phyloP scores from a whole-genome alignment of 257 asterid species.

The Penstemon eatonii region DNA sequence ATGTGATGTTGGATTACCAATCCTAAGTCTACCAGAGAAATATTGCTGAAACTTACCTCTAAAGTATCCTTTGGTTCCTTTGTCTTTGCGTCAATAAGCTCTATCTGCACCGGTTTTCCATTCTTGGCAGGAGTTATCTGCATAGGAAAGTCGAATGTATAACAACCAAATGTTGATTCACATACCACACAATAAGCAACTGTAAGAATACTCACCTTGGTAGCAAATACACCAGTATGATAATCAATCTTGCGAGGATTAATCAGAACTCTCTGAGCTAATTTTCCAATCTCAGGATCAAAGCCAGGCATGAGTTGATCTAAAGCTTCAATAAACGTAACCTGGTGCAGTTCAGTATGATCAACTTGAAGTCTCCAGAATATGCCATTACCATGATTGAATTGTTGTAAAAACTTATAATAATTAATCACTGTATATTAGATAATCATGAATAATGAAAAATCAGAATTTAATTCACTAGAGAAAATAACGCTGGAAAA shows the following conservation, averaged over 20 bases:
- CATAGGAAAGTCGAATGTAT: conserved; percentile 16
- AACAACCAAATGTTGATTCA: neutral
- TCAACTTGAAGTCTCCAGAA: conserved; percentile 35
- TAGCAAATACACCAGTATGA: conserved; percentile 88
- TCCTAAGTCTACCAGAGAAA: conserved; percentile 25
- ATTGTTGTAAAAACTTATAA: conserved; percentile 1
- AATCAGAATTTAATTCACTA: neutral
- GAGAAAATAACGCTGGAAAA: neutral
- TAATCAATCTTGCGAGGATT: conserved; percentile 86
- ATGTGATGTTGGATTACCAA: conserved; percentile 22
- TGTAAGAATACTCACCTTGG: conserved; percentile 62
- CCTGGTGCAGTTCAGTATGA: conserved; percentile 48
- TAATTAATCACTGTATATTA: neutral
- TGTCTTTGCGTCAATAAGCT: conserved; percentile 97
- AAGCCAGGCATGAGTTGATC: conserved; percentile 97
- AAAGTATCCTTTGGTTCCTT: conserved; percentile 82
- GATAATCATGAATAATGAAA: conserved; percentile 7
- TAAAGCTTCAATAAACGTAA: conserved; percentile 87
- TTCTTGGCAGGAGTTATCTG: conserved; percentile 96
- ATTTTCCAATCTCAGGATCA: conserved; percentile 92
- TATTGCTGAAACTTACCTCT: conserved; percentile 55
- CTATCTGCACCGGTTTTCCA: conserved; percentile 95
- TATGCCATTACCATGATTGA: conserved; percentile 13
- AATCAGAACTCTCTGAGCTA: conserved; percentile 86
- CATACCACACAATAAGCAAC: conserved; percentile 7